A percentile compares a stretch with the other conserved stretches of the same genome.
Evolutionary conservation across 768 basidiomycete genomes (phyloP).

Genomic region (Phylloporus sp.): DNA sequence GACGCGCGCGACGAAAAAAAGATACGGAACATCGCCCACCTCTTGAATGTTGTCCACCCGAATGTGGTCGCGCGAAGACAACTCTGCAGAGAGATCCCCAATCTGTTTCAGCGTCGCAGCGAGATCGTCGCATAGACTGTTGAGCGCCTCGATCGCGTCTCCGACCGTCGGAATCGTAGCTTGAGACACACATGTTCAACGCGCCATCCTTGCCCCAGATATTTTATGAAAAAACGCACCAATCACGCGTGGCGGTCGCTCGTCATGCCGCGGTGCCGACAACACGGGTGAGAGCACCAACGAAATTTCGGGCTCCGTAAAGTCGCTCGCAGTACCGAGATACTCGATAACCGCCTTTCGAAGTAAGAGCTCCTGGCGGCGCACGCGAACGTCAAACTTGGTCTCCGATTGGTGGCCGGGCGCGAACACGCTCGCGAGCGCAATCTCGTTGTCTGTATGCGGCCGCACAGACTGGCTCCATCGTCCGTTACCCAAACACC

Average conservation of each 20-base stretch:
- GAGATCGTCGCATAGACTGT: slow-evolving; percentile 58
- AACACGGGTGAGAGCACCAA: slow-evolving; percentile 66
- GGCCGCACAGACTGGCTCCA: slow-evolving; percentile 58
- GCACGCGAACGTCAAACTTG: slow-evolving; percentile 56
- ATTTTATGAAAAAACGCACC: slow-evolving; percentile 47
- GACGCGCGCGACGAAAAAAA: not conserved
- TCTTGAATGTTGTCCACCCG: slow-evolving; percentile 67
- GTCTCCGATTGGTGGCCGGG: slow-evolving; percentile 51
- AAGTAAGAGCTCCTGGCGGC: slow-evolving; percentile 51
- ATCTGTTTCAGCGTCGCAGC: slow-evolving; percentile 60
- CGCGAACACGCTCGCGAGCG: slow-evolving; percentile 47
- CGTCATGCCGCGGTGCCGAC: slow-evolving; percentile 51
- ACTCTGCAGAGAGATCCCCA: slow-evolving; percentile 59
- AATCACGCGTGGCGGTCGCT: slow-evolving; percentile 52
- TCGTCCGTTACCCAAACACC: slow-evolving; percentile 54
- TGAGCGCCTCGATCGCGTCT: slow-evolving; percentile 64
- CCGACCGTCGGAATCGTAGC: slow-evolving; percentile 75
- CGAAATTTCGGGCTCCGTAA: slow-evolving; percentile 73
- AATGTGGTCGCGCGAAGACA: slow-evolving; percentile 67
- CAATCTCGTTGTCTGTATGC: slow-evolving; percentile 60
- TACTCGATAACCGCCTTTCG: slow-evolving; percentile 62
- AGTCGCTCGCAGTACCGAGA: slow-evolving; percentile 66
- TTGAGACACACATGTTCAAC: slow-evolving; percentile 24
- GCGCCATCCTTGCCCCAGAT: no score
- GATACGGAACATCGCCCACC: slow-evolving; percentile 36